Conservation (phyloP, 768 basidiomycete genomes). For the Tylopilus rubrobrunneus region DNA sequence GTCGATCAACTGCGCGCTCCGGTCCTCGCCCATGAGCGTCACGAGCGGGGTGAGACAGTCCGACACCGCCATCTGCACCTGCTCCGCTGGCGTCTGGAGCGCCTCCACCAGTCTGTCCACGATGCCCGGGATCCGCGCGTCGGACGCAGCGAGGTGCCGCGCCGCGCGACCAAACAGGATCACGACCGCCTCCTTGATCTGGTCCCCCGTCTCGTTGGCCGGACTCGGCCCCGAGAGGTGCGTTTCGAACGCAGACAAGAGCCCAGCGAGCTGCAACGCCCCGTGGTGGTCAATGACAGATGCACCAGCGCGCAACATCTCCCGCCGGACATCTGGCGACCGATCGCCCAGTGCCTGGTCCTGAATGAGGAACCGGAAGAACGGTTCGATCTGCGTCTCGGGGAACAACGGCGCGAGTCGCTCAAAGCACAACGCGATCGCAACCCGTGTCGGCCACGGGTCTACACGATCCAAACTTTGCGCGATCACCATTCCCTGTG, state of each 20-base stretch:
- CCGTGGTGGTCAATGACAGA: conserved; percentile 84
- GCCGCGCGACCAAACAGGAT: conserved; percentile 93
- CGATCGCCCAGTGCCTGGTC: conserved; percentile 88
- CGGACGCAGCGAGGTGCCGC: conserved; percentile 74
- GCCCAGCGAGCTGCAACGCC: conserved; percentile 57
- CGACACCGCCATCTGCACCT: conserved; percentile 94
- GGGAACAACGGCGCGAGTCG: conserved; percentile 64
- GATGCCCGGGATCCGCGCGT: conserved; percentile 73
- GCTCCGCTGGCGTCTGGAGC: conserved; percentile 89
- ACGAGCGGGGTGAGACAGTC: conserved; percentile 92
- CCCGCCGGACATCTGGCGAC: conserved; percentile 71
- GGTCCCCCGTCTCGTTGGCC: conserved; percentile 72
- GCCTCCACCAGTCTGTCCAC: conserved; percentile 86
- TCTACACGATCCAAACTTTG: conserved; percentile 82
- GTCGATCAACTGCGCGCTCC: conserved; percentile 57
- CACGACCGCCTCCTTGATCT: conserved; percentile 91
- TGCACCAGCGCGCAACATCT: conserved; percentile 84
- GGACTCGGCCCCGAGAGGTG: conserved; percentile 56
- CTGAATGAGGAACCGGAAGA: conserved; percentile 86
- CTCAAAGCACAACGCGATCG: conserved; percentile 66
- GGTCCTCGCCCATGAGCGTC: conserved; percentile 51
- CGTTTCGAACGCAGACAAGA: conserved; percentile 80
- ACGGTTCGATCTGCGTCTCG: conserved; percentile 52
- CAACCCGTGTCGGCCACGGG: conserved; percentile 82
- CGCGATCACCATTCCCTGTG: conserved; percentile 88